Percentiles rank a stretch among this genome's conserved stretches.
phyloP scores from a whole-genome alignment of 2,329 filamentous ascomycete genomes.

The Cytospora paraplurivora region DNA sequence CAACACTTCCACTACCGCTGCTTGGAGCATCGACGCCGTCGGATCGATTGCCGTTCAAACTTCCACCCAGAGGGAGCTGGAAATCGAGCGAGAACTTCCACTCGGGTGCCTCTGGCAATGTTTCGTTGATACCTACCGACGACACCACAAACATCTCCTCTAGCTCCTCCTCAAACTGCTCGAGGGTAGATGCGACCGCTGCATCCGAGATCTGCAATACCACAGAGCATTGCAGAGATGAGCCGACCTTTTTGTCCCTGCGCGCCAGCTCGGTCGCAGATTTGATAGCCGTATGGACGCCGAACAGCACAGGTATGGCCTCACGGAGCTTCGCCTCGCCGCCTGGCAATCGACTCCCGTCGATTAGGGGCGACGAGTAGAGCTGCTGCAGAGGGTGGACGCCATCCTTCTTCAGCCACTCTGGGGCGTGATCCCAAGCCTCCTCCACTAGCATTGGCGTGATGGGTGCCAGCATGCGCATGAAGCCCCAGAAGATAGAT shows the following conservation, averaged over 20 bases:
- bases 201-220: slow-evolving; percentile 51
- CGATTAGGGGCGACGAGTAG: slow-evolving; percentile 48
- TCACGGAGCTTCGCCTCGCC: slow-evolving; percentile 45
- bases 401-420: slow-evolving; percentile 55
- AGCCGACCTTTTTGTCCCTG: slow-evolving; percentile 71
- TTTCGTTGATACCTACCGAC: slow-evolving; percentile 53
- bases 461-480: slow-evolving; percentile 79
- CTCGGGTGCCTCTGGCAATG: slow-evolving; percentile 34
- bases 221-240: slow-evolving; percentile 78
- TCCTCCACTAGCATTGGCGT: slow-evolving; percentile 86
- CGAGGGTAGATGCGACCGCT: slow-evolving; percentile 39
- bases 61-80: slow-evolving; percentile 37
- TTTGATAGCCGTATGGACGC: slow-evolving; percentile 70
- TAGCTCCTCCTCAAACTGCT: slow-evolving; percentile 53
- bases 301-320: slow-evolving; percentile 52
- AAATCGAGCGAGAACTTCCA: slow-evolving; percentile 50
- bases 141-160: slow-evolving; percentile 71
- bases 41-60: neutral
- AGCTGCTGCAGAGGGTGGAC: slow-evolving; percentile 50
- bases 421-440: slow-evolving; percentile 77
- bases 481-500: slow-evolving; percentile 69
- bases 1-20: neutral
- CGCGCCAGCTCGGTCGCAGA: slow-evolving; percentile 73
- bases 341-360: slow-evolving; percentile 42
- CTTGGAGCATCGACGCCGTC: neutral